These are phyloP conservation scores for Chamaecyparis obtusa DNA, from an alignment of 75 land plant species.

Conservation along the genomic window DNA sequence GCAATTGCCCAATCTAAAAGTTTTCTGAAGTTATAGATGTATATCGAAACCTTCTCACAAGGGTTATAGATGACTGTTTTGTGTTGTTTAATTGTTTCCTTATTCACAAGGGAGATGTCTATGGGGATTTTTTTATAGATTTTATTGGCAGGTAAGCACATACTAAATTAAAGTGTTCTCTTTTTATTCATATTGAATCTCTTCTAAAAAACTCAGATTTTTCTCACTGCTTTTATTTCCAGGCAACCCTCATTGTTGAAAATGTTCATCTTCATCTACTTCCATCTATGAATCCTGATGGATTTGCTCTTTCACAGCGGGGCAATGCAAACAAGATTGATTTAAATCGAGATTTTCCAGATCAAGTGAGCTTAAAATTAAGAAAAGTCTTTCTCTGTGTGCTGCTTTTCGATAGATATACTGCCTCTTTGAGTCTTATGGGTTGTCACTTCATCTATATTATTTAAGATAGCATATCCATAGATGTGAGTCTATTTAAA, in stretches of 20 bases:
- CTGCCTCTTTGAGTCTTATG: background rate
- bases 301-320: slow-evolving; percentile 63
- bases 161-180: background rate
- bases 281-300: slow-evolving; percentile 98
- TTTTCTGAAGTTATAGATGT: background rate
- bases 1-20: background rate
- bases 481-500: background rate
- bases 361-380: slow-evolving; percentile 57
- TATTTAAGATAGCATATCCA: slow-evolving; percentile 10
- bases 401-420: background rate
- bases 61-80: background rate
- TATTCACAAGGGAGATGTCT: background rate
- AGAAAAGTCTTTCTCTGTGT: background rate
- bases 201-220: slow-evolving; percentile 4
- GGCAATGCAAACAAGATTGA: slow-evolving; percentile 87
- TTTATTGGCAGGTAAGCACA: background rate
- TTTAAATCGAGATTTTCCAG: slow-evolving; percentile 97
- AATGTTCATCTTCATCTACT: slow-evolving; percentile 92
- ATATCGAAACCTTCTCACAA: background rate
- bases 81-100: background rate
- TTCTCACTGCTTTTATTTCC: slow-evolving; percentile 7
- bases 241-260: slow-evolving; percentile 77
- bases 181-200: background rate
- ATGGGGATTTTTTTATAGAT: background rate
- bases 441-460: background rate